Evolutionary conservation across 805 yeast species (phyloP).

Genomic region (Ogataea haglerorum): DNA sequence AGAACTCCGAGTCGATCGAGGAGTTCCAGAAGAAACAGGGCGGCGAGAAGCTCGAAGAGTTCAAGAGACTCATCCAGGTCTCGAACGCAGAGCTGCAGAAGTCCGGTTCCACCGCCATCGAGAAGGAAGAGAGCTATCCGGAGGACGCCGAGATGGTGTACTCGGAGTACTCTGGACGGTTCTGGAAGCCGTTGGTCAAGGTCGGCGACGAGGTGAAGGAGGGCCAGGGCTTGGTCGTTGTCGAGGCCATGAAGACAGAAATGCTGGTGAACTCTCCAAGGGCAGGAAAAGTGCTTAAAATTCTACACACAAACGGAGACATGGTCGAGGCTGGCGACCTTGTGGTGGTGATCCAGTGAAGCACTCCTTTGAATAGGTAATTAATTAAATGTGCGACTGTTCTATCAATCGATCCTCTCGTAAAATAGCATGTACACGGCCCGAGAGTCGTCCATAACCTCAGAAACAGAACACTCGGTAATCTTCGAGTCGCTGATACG

Average conservation of each 20-base stretch:
- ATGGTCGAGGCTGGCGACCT: constrained; percentile 97
- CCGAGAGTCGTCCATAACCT: constrained; percentile 63
- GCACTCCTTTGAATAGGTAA: neutral
- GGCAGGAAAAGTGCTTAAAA: constrained; percentile 68
- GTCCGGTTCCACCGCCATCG: constrained; percentile 44
- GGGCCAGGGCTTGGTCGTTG: constrained; percentile 81
- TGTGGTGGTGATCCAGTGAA: constrained; percentile 63
- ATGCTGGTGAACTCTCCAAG: constrained; percentile 78
- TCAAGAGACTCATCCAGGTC: constrained; percentile 76
- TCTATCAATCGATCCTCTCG: constrained; percentile 46
- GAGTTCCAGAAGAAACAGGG: constrained; percentile 63
- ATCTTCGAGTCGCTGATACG: constrained; percentile 74
- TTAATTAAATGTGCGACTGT: neutral
- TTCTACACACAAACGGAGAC: constrained; percentile 83
- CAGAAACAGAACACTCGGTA: constrained; percentile 53
- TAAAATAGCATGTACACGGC: constrained; percentile 87
- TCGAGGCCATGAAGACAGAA: constrained; percentile 98
- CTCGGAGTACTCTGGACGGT: constrained; percentile 95
- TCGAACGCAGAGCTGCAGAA: constrained; percentile 71
- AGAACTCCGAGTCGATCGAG: constrained; percentile 67
- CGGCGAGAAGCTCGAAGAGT: constrained; percentile 82
- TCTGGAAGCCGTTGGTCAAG: constrained; percentile 86
- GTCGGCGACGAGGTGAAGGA: constrained; percentile 71
- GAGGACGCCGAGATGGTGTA: constrained; percentile 82
- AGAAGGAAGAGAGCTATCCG: constrained; percentile 55